Conservation (phyloP, 805 yeast genomes). For the Cyberlindnera maclurae region DNA sequence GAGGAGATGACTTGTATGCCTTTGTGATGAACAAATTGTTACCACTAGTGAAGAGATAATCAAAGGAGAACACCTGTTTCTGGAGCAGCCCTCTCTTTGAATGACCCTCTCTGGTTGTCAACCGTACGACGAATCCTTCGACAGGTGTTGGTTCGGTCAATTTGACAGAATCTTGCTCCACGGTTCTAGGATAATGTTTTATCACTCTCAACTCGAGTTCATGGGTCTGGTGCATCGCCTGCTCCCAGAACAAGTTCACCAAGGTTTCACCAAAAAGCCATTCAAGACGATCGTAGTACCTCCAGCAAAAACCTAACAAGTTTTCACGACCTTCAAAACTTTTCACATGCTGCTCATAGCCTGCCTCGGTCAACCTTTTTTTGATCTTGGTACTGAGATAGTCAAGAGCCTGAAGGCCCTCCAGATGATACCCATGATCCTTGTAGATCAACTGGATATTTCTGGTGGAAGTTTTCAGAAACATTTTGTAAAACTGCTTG, state of each 20-base stretch:
- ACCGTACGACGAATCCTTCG: constrained; percentile 71
- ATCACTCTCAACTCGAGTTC: constrained; percentile 55
- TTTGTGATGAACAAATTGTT: constrained; percentile 53
- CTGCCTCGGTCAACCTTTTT: constrained; percentile 26
- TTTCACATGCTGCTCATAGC: constrained; percentile 19
- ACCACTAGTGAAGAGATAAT: constrained; percentile 59
- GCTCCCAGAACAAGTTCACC: constrained; percentile 34
- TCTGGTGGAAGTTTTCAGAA: constrained; percentile 1
- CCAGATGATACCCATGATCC: constrained; percentile 20
- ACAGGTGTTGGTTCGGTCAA: constrained; percentile 60
- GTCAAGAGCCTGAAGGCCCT: constrained; percentile 27
- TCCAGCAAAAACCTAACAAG: constrained; percentile 50
- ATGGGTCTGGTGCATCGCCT: constrained; percentile 38
- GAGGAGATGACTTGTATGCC: constrained; percentile 55
- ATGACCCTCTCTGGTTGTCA: constrained; percentile 45
- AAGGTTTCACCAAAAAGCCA: constrained; percentile 48
- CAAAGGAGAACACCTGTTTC: constrained; percentile 42
- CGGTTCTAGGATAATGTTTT: constrained; percentile 30
- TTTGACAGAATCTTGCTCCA: constrained; percentile 15
- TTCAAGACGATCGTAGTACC: constrained; percentile 68
- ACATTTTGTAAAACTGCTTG: constrained; percentile 4
- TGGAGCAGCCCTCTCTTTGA: constrained; percentile 25
- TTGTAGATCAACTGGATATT: constrained; percentile 1
- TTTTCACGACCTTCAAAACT: constrained; percentile 23
- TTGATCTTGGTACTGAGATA: constrained; percentile 33